Conservation (phyloP, 2,329 filamentous ascomycete genomes). For the Alternaria atra region DNA sequence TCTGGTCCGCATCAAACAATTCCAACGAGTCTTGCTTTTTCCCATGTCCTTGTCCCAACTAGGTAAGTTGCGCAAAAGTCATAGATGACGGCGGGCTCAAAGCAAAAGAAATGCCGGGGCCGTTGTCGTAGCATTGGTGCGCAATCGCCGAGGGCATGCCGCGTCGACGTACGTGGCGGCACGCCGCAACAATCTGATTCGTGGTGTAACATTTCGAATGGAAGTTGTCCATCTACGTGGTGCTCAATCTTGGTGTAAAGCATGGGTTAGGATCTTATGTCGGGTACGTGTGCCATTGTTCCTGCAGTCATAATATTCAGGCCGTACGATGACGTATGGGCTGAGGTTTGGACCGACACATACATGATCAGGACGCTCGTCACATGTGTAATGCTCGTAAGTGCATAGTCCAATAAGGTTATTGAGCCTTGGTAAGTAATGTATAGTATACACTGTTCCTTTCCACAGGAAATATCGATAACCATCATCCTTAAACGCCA, state of each 20-base stretch:
- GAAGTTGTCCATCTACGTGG: neutral
- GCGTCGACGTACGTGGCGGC: slow-evolving; percentile 13
- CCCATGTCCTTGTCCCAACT: slow-evolving; percentile 5
- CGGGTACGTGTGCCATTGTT: neutral
- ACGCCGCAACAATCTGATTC: slow-evolving; percentile 3
- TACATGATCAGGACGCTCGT: neutral
- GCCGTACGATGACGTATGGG: neutral
- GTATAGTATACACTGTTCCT: neutral
- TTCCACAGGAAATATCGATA: neutral
- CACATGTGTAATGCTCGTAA: neutral
- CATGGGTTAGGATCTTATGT: neutral
- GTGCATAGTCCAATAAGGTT: neutral
- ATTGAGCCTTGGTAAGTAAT: neutral
- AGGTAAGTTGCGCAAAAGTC: slow-evolving; percentile 10
- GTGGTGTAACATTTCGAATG: neutral
- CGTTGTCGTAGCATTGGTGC: slow-evolving; percentile 14
- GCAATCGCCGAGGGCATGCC: slow-evolving; percentile 12
- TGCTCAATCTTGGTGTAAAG: neutral
- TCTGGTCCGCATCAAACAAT: neutral
- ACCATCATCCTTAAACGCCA: slow-evolving; percentile 9
- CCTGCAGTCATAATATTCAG: neutral
- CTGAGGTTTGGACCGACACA: neutral
- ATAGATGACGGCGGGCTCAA: slow-evolving; percentile 23
- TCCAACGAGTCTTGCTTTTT: neutral
- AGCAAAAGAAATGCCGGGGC: slow-evolving; percentile 18